Evolutionary conservation across 495 filamentous ascomycete genomes (phyloP), one percentile per base, ranked within the genome.

Genomic region (Penicillium daleae): DNA sequence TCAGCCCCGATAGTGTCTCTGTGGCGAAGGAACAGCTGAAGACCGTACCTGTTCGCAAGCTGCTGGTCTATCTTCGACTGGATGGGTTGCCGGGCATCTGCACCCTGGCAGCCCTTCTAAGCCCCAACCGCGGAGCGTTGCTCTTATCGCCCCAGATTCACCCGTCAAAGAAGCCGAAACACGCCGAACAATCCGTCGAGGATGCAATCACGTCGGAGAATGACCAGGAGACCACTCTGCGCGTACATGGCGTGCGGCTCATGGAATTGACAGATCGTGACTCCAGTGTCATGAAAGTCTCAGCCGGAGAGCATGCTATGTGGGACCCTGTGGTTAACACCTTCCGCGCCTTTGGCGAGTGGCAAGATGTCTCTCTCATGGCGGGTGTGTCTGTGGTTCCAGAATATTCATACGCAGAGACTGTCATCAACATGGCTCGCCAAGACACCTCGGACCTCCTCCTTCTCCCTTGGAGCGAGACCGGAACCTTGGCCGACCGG

Each of bases 241-340:
- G 92, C 70, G 91, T 96, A 0, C 90, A 97, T 67, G 95, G 93
- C 37, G 76, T 97, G 24, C 90, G 93, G 2, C 80, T 99, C 53
- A 75, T 97, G 42, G 92, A 96, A 70, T 86, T 98, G 24, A 95
- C 92, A 0, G 93, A 99, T 62, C 92, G 95, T 82, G 88, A 90
- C 33, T 97, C 95, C 7, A 91, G 93, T 21, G 93, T 97, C 57
- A 99, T 99, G 95, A 90, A 92, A 67, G 91, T 96, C 6, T 88
- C 92, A 0, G 92, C 95, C 61, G 92, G 93, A 10, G 91, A 93
- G 21, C 87, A 89, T 63, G 85, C 86, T 12, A 77, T 87, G 6
- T 85, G 85, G 75, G 95, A 99, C 66, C 92, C 95, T 6, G 91
- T 97, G 0, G 86, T 97, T 29, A 97, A 97, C 70, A 90, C 91